Base-by-base conservation (phyloP, 129 eudicot genomes). In the Flaveria trinervia region DNA sequence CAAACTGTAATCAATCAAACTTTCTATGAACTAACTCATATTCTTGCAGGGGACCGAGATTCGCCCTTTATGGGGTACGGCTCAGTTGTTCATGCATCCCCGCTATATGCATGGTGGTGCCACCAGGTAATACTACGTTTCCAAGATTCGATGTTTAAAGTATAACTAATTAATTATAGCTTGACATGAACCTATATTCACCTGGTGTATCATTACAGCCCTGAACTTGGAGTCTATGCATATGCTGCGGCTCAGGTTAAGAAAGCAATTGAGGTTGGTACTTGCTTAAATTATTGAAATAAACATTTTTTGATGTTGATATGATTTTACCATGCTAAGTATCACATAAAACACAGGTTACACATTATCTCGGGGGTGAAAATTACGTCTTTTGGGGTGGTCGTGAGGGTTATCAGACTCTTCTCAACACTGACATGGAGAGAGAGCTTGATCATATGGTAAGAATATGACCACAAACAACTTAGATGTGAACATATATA, bases 301-400 rank as follows among this genome's bases (percentile, higher is more conserved):
- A 64, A 0, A 49, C 70, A 44, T 0, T 36, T 70, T 79, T 14
- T 39, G 23, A 28, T 16, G 44, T 71, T 23, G 22, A 73, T 10
- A 43, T 11, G 68, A 73, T 18, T 49, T 45, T 14, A 70, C 7
- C 66, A 9, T 52, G 25, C 49, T 30, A 22, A 77, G 33, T 52
- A 15, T 48, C 49, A 60, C 9, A 50, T 82, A 20, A 17, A 8
- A 11, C 18, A 62, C 86, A 94, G 97, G 99, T 95, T 22, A 95
- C 99, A 65, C 99, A 95, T 82, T 91, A 91, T 91, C 92, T 95
- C 0, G 99, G 99, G 22, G 99, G 99, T 75, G 99, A 95, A 77
- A 95, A 95, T 71, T 95, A 86, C 72, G 99, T 95, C 28, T 95
- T 95, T 73, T 95, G 99, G 99, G 99, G 99, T 22, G 99, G 99